Evolutionary conservation across 2,329 filamentous ascomycete species (phyloP), one percentile per base, ranked within the genome.

Genomic region (Colletotrichum sublineola): DNA sequence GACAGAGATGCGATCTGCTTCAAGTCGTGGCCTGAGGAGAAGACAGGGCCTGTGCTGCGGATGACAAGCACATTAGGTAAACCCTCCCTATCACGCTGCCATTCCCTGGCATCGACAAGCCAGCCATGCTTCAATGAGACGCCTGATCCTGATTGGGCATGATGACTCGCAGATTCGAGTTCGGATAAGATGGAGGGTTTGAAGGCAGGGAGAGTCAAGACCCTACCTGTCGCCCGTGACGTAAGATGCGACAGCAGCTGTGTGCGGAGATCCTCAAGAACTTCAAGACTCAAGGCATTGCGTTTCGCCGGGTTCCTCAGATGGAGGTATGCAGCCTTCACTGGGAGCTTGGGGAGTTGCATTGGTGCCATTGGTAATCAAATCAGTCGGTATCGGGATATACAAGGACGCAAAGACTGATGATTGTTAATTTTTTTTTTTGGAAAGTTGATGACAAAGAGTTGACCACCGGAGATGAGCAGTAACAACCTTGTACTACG

Each of bases 11-110:
- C 63, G 8, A 81, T 69, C 61, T 81, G 78, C 9, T 73, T 63
- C 3, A 81, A 76, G 71, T 81, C 79, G 67, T 81, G 79, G 53
- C 80, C 80, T 0, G 79, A 77, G 67, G 76, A 75, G 71, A 82
- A 82, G 44, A 80, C 77, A 12, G 76, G 77, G 12, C 76, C 77
- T 14, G 68, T 36, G 58, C 71, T 76, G 64, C 80, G 80, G 12
- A 82, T 76, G 53, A 82, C 78, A 14, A 82, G 75, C 6, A 80
- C 78, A 12, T 73, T 75, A n/a, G 79, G 80, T 0, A 80, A 68
- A 24, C 40, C 68, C 2, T 57, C 57, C 8, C 79, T 78, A 20
- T 71, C 75, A 14, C 8, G 24, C 11, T 31, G 68, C 78, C 80
- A 82, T 31, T 75, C 53, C 0, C 69, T 38, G 9, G 75, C 50